Evolutionary conservation across 805 yeast genomes (phyloP).

Genomic region (Wickerhamiella nectarea): DNA sequence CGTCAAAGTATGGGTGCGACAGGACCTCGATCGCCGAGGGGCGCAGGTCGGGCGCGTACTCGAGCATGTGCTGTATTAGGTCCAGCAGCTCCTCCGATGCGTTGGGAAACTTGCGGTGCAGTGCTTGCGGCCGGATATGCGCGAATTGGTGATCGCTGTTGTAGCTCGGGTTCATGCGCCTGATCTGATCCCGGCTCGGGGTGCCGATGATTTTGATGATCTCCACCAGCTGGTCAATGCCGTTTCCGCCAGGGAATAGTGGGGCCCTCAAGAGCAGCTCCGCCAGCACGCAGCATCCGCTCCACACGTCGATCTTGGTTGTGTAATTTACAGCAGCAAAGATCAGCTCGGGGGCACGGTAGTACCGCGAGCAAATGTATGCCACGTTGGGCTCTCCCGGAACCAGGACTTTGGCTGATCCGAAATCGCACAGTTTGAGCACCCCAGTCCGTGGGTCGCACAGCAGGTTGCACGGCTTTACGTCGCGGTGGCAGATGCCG

Average conservation of each 20-base stretch:
- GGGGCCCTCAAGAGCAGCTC: conserved; percentile 93
- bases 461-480: conserved; percentile 77
- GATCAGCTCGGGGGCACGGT: conserved; percentile 93
- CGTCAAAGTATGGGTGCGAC: conserved; percentile 82
- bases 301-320: conserved; percentile 94
- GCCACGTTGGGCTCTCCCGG: conserved; percentile 91
- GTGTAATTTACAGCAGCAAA: conserved; percentile 96
- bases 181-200: conserved; percentile 82
- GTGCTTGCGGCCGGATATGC: conserved; percentile 35
- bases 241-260: conserved; percentile 93
- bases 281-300: conserved; percentile 97
- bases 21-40: conserved; percentile 68
- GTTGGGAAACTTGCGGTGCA: conserved; percentile 53
- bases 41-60: conserved; percentile 79
- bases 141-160: conserved; percentile 91
- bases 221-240: conserved; percentile 94
- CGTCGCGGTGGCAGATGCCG: conserved; percentile 79
- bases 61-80: conserved; percentile 63
- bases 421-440: conserved; percentile 90
- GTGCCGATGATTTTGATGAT: conserved; percentile 93
- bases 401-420: conserved; percentile 80
- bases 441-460: conserved; percentile 77
- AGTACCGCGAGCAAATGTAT: conserved; percentile 91
- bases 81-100: conserved; percentile 83
- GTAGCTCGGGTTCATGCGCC: conserved; percentile 91